A percentile compares a stretch with the other conserved stretches of the same genome.
Conservation (phyloP, 257 asterid genomes). For the Plantago major region DNA sequence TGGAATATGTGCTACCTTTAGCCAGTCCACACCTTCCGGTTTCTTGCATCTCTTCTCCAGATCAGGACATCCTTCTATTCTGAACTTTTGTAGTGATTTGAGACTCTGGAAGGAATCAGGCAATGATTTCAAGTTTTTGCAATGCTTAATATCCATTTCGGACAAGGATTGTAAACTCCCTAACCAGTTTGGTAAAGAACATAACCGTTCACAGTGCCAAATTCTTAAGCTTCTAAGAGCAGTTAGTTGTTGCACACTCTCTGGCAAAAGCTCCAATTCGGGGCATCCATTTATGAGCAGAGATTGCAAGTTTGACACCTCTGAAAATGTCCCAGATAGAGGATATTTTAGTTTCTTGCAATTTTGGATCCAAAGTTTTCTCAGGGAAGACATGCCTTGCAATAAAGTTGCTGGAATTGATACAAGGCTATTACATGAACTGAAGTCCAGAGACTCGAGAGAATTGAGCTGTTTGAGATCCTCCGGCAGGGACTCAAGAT, state of each 20-base stretch:
- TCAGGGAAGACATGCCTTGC: constrained; percentile 13
- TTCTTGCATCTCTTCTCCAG: constrained; percentile 16
- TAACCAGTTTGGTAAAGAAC: constrained; percentile 22
- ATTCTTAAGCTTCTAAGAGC: neutral
- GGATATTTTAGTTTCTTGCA: constrained; percentile 17
- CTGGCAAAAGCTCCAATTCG: constrained; percentile 18
- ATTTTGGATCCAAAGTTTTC: neutral
- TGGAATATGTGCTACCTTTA: constrained; percentile 14
- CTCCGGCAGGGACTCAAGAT: constrained; percentile 11
- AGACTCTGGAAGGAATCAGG: constrained; percentile 16
- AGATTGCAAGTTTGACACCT: neutral
- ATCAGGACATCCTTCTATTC: neutral
- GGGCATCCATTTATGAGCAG: neutral
- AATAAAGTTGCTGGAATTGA: constrained; percentile 18
- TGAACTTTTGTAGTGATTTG: constrained; percentile 5
- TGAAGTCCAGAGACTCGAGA: neutral
- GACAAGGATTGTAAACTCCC: constrained; percentile 19
- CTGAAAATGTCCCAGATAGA: constrained; percentile 11
- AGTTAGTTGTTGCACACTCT: constrained; percentile 18
- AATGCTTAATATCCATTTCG: neutral
- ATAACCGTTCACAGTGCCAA: neutral
- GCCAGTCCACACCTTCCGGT: constrained; percentile 16
- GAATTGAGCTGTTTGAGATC: constrained; percentile 7
- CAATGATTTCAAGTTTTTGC: constrained; percentile 10
- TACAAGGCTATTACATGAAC: neutral